phyloP scores from a whole-genome alignment of 768 basidiomycete species.

The Auriscalpium orientale region DNA sequence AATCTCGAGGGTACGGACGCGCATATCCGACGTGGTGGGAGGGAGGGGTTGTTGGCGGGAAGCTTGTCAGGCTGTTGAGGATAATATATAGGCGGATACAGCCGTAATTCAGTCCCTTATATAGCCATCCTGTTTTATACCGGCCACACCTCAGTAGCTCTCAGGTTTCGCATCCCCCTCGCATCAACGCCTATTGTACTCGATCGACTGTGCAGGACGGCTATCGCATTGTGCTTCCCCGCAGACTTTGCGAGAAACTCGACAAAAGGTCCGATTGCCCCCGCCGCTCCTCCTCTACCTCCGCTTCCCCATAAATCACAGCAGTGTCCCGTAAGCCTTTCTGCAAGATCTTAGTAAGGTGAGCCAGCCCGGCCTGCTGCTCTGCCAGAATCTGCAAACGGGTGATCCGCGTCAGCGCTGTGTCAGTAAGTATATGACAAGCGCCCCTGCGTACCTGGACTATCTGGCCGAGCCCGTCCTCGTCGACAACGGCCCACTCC shows the following conservation, averaged over 20 bases:
- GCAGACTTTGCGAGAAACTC: slow-evolving; percentile 3
- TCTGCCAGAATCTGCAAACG: slow-evolving; percentile 55
- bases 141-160: too few species aligned
- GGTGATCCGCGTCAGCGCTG: too few species aligned
- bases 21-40: slow-evolving; percentile 40
- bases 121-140: too few species aligned
- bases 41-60: background rate
- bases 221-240: slow-evolving; percentile 1
- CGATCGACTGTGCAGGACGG: background rate
- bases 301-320: slow-evolving; percentile 15
- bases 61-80: background rate
- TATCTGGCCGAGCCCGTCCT: slow-evolving; percentile 73
- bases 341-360: slow-evolving; percentile 68
- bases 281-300: background rate
- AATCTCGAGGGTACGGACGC: slow-evolving; percentile 86
- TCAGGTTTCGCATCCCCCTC: too few species aligned
- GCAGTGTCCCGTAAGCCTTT: slow-evolving; percentile 41
- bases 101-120: too few species aligned
- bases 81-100: background rate
- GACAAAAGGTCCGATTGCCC: slow-evolving; percentile 1
- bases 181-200: background rate
- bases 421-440: background rate
- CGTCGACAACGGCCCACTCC: slow-evolving; percentile 83
- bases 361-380: slow-evolving; percentile 74
- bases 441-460: slow-evolving; percentile 44